These are phyloP conservation scores for Ceratobasidium sp. DNA, from an alignment of 1,284 basidiomycete species.

Conservation along the genomic window DNA sequence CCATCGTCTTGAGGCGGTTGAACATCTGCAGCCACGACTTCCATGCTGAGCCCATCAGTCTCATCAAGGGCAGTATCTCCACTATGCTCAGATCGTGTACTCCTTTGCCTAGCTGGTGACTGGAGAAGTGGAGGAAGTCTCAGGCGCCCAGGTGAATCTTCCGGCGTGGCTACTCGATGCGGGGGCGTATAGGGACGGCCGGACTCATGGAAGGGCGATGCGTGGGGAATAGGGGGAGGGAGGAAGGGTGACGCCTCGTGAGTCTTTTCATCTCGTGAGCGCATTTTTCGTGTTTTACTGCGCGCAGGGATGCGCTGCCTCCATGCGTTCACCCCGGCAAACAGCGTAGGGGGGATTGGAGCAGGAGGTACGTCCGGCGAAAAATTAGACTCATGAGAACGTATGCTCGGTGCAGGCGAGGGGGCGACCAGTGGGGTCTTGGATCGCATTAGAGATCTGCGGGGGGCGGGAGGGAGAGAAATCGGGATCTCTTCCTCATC, in stretches of 20 bases:
- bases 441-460: not conserved
- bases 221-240: constrained; percentile 16
- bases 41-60: constrained; percentile 38
- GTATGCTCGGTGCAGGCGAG: not conserved
- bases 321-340: constrained; percentile 36
- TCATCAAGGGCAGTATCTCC: constrained; percentile 37
- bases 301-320: constrained; percentile 34
- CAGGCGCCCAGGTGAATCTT: constrained; percentile 37
- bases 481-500: constrained; percentile 20
- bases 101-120: constrained; percentile 30
- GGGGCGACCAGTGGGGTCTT: constrained; percentile 12
- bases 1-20: constrained; percentile 29
- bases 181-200: constrained; percentile 27
- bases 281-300: constrained; percentile 31
- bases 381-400: not conserved
- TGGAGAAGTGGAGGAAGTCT: constrained; percentile 35
- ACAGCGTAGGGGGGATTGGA: constrained; percentile 14
- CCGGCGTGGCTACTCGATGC: constrained; percentile 6
- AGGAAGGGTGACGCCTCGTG: constrained; percentile 4
- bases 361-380: constrained; percentile 1
- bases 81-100: constrained; percentile 34
- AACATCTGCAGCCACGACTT: constrained; percentile 34
- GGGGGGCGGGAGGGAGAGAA: not conserved
- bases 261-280: not conserved
- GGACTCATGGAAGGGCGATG: constrained; percentile 14